These are phyloP conservation scores for Cyclotella kingstonii DNA, from an alignment of 108 stramenopile species.

Conservation along the genomic window DNA sequence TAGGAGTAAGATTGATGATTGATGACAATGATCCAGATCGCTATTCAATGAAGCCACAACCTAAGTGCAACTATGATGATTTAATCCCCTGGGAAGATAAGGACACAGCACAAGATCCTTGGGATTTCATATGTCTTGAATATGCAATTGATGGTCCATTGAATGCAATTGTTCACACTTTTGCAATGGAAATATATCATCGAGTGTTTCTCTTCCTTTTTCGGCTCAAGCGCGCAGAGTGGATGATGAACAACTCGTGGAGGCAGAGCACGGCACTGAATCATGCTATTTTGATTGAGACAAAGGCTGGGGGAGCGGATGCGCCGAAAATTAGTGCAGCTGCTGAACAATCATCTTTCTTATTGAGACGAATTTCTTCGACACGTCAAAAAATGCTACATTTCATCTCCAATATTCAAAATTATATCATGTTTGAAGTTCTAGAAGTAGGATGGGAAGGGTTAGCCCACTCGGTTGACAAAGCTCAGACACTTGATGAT, in stretches of 20 bases:
- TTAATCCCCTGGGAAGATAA: conserved; percentile 54
- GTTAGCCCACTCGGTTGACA: conserved; percentile 63
- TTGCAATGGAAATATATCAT: conserved; percentile 75
- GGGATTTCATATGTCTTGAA: conserved; percentile 92
- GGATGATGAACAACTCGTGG: conserved; percentile 92
- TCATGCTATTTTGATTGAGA: conserved; percentile 69
- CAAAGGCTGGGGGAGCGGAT: conserved; percentile 43
- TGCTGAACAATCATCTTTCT: conserved; percentile 51
- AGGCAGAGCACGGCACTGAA: conserved; percentile 85
- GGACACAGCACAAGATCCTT: conserved; percentile 59
- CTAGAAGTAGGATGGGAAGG: conserved; percentile 92
- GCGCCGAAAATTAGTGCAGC: conserved; percentile 43
- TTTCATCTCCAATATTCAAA: conserved; percentile 93
- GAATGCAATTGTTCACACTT: conserved; percentile 75
- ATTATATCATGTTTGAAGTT: conserved; percentile 98
- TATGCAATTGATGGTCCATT: conserved; percentile 90
- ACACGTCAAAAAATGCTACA: conserved; percentile 94
- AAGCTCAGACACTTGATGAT: conserved; percentile 83
- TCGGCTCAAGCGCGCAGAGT: conserved; percentile 91
- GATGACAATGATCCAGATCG: conserved; percentile 47
- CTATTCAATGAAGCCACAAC: conserved; percentile 47
- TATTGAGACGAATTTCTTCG: conserved; percentile 89
- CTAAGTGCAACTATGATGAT: conserved; percentile 19
- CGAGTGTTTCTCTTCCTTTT: conserved; percentile 90
- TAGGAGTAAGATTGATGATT: conserved; percentile 63